Conservation (phyloP, 768 basidiomycete genomes). For the Clitopilus hobsonii region DNA sequence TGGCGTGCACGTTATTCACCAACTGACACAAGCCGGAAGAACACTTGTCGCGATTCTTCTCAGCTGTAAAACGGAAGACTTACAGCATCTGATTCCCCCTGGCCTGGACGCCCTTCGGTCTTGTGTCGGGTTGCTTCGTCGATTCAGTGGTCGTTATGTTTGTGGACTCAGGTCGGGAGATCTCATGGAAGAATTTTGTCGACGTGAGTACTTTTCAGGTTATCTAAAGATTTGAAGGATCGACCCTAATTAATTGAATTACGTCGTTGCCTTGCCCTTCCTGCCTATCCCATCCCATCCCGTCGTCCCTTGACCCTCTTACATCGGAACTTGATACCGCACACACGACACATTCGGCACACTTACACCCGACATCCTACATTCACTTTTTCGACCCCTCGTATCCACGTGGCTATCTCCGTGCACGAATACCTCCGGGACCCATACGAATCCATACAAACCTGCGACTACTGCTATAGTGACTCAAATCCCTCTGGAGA, state of each 20-base stretch:
- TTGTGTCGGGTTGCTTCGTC: conserved; percentile 80
- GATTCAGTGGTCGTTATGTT: conserved; percentile 89
- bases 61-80: conserved; percentile 77
- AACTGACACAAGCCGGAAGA: conserved; percentile 89
- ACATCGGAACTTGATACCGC: conserved; percentile 7
- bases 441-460: conserved; percentile 1
- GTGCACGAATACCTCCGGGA: background rate
- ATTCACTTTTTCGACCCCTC: too few species aligned
- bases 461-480: conserved; percentile 46
- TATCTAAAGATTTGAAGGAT: background rate
- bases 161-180: conserved; percentile 90
- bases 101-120: conserved; percentile 83
- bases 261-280: background rate
- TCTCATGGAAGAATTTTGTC: conserved; percentile 93
- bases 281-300: conserved; percentile 1
- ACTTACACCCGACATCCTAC: too few species aligned
- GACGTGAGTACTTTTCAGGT: conserved; percentile 47
- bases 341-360: too few species aligned
- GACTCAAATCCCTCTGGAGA: conserved; percentile 84
- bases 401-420: background rate
- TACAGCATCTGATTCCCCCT: conserved; percentile 74
- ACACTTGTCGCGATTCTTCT: conserved; percentile 85
- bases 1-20: conserved; percentile 94
- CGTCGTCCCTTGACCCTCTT: conserved; percentile 1
- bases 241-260: conserved; percentile 2